phyloP scores from a whole-genome alignment of 179 eudicot genomes.

The Gypsophila paniculata region DNA sequence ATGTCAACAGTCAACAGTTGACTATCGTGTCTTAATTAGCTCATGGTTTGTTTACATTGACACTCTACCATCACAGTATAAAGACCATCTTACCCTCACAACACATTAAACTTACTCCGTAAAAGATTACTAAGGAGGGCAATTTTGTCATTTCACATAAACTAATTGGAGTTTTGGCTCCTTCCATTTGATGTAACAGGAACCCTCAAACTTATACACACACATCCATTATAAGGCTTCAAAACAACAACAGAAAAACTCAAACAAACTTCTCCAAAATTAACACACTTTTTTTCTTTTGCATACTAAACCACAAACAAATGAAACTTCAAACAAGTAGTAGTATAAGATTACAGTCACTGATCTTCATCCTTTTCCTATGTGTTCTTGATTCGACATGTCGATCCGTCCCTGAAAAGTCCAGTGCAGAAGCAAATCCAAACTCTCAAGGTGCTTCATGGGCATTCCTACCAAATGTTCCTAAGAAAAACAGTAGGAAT shows the following conservation, averaged over 20 bases:
- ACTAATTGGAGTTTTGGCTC: conserved; percentile 26
- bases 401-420: conserved; percentile 26
- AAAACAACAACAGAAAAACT: neutral
- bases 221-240: conserved; percentile 6
- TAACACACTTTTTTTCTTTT: neutral
- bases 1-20: conserved; percentile 29
- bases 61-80: conserved; percentile 15
- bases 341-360: conserved; percentile 17
- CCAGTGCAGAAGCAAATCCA: conserved; percentile 7
- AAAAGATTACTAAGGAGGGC: conserved; percentile 11
- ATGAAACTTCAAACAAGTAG: conserved; percentile 30
- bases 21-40: conserved; percentile 10
- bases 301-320: conserved; percentile 1
- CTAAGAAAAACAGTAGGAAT: conserved; percentile 23
- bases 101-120: neutral
- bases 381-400: conserved; percentile 29
- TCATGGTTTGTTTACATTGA: conserved; percentile 17
- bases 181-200: conserved; percentile 1
- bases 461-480: conserved; percentile 31
- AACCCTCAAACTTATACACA: conserved; percentile 15
- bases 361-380: conserved; percentile 37
- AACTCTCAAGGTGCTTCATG: conserved; percentile 26
- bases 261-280: conserved; percentile 13
- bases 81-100: conserved; percentile 22
- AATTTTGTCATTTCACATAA: conserved; percentile 7